Evolutionary conservation across 1,139 yeast genomes (phyloP).

Genomic region (Insectozyma bohioensis): DNA sequence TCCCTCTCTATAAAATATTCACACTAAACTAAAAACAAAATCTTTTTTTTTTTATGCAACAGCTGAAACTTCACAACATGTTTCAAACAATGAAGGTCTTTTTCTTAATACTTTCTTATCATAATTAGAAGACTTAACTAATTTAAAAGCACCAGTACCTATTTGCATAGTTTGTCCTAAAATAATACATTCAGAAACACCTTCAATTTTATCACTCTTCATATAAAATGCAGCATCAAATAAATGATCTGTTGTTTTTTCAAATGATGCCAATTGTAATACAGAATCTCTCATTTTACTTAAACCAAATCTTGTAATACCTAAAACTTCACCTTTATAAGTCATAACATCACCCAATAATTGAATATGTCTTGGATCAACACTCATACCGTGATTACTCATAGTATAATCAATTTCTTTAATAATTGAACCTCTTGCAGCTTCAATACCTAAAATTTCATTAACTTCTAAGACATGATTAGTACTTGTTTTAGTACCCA

Average conservation of each 20-base stretch:
- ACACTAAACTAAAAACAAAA: too few species aligned
- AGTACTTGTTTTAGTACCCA: constrained; percentile 83
- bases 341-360: constrained; percentile 98
- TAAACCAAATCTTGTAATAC: constrained; percentile 96
- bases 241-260: constrained; percentile 96
- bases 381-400: constrained; percentile 99
- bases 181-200: constrained; percentile 97
- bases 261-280: constrained; percentile 93
- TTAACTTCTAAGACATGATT: constrained; percentile 91
- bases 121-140: constrained; percentile 59
- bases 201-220: constrained; percentile 95
- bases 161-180: constrained; percentile 96
- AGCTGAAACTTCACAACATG: constrained; percentile 30
- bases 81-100: constrained; percentile 64
- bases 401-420: constrained; percentile 95
- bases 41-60: neutral
- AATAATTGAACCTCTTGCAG: constrained; percentile 91
- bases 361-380: constrained; percentile 99
- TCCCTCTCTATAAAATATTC: too few species aligned
- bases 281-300: constrained; percentile 99
- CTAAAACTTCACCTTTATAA: constrained; percentile 95
- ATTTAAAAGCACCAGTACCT: constrained; percentile 95
- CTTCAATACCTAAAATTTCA: constrained; percentile 93
- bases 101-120: constrained; percentile 44
- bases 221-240: constrained; percentile 98